Percentiles rank a stretch among this genome's conserved stretches.
Conservation (phyloP, 306 rosid species). For the Gastrolobium bilobum region DNA sequence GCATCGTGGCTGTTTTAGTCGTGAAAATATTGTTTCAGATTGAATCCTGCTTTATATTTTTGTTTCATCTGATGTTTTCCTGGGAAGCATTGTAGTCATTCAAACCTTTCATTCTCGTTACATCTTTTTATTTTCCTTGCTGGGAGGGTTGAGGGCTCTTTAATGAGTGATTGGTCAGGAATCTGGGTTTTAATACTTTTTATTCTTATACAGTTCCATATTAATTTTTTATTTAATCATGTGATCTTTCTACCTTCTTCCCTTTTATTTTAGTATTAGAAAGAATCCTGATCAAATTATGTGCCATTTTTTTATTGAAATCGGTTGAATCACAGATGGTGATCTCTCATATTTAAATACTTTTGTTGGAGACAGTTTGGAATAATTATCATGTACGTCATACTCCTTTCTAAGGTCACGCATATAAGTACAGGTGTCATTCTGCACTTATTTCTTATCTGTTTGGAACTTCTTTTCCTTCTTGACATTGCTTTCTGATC, state of each 20-base stretch:
- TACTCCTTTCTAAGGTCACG: conserved; percentile 83
- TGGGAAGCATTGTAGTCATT: conserved; percentile 14
- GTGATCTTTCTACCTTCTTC: conserved; percentile 34
- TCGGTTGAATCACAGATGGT: conserved; percentile 72
- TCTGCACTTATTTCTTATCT: conserved; percentile 82
- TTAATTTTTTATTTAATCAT: conserved; percentile 26
- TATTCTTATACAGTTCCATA: not conserved
- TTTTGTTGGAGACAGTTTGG: conserved; percentile 93
- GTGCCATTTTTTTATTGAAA: conserved; percentile 60
- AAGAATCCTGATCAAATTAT: conserved; percentile 59
- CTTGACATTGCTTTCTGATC: conserved; percentile 48
- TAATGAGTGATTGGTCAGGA: conserved; percentile 4
- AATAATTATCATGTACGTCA: conserved; percentile 83
- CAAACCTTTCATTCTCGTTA: conserved; percentile 23
- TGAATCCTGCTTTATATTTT: conserved; percentile 23
- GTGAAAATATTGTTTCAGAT: conserved; percentile 27
- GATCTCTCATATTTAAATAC: conserved; percentile 79
- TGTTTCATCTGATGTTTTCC: conserved; percentile 30
- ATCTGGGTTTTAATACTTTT: conserved; percentile 36
- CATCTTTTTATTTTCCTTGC: not conserved
- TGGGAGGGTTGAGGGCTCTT: conserved; percentile 31
- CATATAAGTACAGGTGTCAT: conserved; percentile 90
- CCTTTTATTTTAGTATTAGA: conserved; percentile 46
- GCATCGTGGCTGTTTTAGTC: not conserved
- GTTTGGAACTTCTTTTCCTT: conserved; percentile 58